These are phyloP conservation scores for Mycena sanguinolenta DNA, from an alignment of 768 basidiomycete genomes.

Conservation along the genomic window DNA sequence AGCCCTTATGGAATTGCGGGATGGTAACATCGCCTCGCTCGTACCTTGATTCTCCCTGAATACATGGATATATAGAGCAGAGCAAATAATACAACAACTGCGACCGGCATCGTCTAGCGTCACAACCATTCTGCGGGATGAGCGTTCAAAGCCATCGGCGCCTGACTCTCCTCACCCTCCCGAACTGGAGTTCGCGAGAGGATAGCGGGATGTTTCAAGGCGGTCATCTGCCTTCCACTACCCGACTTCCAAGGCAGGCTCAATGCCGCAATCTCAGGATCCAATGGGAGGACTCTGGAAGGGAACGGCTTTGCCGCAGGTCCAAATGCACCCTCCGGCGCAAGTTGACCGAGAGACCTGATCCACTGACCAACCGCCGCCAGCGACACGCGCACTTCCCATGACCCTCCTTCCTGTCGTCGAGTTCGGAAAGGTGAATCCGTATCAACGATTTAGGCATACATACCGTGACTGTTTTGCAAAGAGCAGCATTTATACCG, in stretches of 20 bases:
- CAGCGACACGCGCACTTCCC: constrained; percentile 71
- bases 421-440: background rate
- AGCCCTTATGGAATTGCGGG: too few species aligned
- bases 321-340: constrained; percentile 57
- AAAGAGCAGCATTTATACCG: constrained; percentile 69
- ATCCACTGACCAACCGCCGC: constrained; percentile 70
- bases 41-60: too few species aligned
- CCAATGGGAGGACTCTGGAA: constrained; percentile 44
- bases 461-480: constrained; percentile 65
- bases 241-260: constrained; percentile 46
- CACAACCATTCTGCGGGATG: constrained; percentile 48
- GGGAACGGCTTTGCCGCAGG: constrained; percentile 54
- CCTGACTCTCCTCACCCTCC: constrained; percentile 46
- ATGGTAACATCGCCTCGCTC: too few species aligned
- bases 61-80: too few species aligned
- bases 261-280: constrained; percentile 54
- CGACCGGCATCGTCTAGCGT: too few species aligned
- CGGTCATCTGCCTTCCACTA: constrained; percentile 50
- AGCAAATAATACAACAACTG: background rate
- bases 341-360: constrained; percentile 63
- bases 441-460: constrained; percentile 27
- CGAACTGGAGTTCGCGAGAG: constrained; percentile 58
- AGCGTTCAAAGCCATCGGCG: constrained; percentile 50
- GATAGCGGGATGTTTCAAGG: constrained; percentile 60
- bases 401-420: constrained; percentile 70